Conservation (phyloP, 345 rosid genomes). For the Citropsis articulata region DNA sequence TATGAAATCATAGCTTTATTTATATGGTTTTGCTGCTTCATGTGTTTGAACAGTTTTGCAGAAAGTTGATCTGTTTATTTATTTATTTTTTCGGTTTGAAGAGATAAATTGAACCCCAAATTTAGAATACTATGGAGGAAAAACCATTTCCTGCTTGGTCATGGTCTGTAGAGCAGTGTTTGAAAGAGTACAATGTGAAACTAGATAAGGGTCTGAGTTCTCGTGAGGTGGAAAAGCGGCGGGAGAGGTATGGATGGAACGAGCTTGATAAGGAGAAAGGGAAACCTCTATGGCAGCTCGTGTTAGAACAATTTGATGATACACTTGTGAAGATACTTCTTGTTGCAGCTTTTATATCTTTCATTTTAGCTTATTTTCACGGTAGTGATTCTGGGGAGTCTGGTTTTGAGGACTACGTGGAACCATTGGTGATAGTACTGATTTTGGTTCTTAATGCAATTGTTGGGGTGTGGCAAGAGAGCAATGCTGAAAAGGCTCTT, state of each 20-base stretch:
- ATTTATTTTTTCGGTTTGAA: background rate
- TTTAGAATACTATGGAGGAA: slow-evolving; percentile 48
- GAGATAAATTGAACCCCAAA: slow-evolving; percentile 22
- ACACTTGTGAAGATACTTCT: slow-evolving; percentile 87
- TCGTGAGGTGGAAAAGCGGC: slow-evolving; percentile 64
- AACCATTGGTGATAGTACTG: slow-evolving; percentile 81
- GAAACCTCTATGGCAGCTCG: slow-evolving; percentile 73
- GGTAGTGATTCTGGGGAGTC: slow-evolving; percentile 46
- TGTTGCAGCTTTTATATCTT: slow-evolving; percentile 81
- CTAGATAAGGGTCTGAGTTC: slow-evolving; percentile 61
- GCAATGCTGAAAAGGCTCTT: slow-evolving; percentile 86
- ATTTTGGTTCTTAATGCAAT: slow-evolving; percentile 74
- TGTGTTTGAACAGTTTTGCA: slow-evolving; percentile 20
- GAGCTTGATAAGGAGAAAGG: slow-evolving; percentile 89
- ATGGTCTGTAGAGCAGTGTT: slow-evolving; percentile 72
- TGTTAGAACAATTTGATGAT: slow-evolving; percentile 84
- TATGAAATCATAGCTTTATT: background rate
- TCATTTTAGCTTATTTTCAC: slow-evolving; percentile 71
- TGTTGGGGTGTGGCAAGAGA: slow-evolving; percentile 98
- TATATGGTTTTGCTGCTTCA: background rate
- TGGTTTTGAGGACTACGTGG: slow-evolving; percentile 74
- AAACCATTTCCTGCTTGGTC: slow-evolving; percentile 77
- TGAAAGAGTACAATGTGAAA: slow-evolving; percentile 63
- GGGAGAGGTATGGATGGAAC: slow-evolving; percentile 67
- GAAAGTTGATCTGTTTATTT: slow-evolving; percentile 22